These are phyloP conservation scores for Nissolia schottii DNA, from an alignment of 306 rosid species.

Conservation along the genomic window DNA sequence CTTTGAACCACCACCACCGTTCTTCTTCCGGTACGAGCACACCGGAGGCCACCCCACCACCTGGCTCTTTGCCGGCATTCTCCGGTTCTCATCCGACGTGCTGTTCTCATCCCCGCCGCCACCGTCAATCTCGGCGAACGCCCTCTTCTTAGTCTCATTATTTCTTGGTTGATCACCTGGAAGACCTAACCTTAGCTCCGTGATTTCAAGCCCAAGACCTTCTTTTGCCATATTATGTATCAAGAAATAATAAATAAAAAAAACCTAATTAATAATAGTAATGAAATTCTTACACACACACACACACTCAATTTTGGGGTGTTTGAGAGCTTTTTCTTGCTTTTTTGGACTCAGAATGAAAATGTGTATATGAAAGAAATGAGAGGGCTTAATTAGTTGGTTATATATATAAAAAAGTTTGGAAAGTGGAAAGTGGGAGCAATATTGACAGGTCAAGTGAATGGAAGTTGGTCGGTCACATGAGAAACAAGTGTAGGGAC, in stretches of 20 bases:
- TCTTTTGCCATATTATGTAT: conserved; percentile 36
- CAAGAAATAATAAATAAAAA: no score
- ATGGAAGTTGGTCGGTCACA: conserved; percentile 68
- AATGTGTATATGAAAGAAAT: background rate
- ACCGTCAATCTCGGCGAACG: conserved; percentile 41
- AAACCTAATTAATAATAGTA: no score
- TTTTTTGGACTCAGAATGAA: background rate
- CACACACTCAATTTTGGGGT: background rate
- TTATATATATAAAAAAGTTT: conserved; percentile 10
- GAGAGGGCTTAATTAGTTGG: background rate
- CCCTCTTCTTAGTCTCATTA: conserved; percentile 63
- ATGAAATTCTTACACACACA: no score
- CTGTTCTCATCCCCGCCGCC: conserved; percentile 9
- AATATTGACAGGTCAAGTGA: conserved; percentile 59
- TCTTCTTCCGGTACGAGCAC: conserved; percentile 63
- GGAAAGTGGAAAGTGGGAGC: conserved; percentile 35
- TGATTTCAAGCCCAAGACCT: conserved; percentile 65
- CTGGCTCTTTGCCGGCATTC: conserved; percentile 29
- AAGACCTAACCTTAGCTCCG: conserved; percentile 78
- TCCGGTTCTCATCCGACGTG: conserved; percentile 9
- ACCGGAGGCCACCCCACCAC: conserved; percentile 92
- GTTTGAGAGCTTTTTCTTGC: background rate
- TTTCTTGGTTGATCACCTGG: conserved; percentile 31
- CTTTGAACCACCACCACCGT: conserved; percentile 35
- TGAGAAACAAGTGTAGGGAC: conserved; percentile 76